Base-by-base conservation (phyloP, 371 early-diverging fungal species). In the Chytridiales sp. region DNA sequence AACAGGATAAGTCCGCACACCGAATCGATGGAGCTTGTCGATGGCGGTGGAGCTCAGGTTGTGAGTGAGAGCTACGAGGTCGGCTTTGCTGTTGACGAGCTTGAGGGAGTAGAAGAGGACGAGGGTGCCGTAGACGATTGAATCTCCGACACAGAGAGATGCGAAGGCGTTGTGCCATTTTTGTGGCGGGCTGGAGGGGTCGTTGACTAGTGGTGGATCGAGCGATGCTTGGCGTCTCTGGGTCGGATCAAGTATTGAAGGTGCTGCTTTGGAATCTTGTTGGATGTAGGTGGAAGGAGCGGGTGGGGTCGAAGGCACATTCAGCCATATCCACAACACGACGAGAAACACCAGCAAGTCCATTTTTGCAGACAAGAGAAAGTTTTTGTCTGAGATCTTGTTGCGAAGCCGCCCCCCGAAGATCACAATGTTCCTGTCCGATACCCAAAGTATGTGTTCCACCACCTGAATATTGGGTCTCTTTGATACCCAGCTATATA, bases 381-480 rank as follows among this genome's bases (percentile, higher is more conserved):
- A n/a, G n/a, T n/a, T n/a, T n/a, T n/a, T n/a, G n/a, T n/a, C n/a
- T n/a, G n/a, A n/a, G n/a, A n/a, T n/a, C n/a, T n/a, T n/a, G n/a
- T n/a, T n/a, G n/a, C n/a, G n/a, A n/a, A n/a, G n/a, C n/a, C n/a
- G n/a, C n/a, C n/a, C n/a, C n/a, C n/a, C n/a, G n/a, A n/a, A n/a
- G n/a, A n/a, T n/a, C 46, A 21, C 54, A 32, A 88, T 89, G 89
- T 91, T 89, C 89, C 77, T 91, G 57, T 81, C 90, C 48, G 91
- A 90, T 68, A 83, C 85, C 54, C 90, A 90, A 69, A 91, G 91
- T 91, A 84, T 52, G 77, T n/a, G n/a, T n/a, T n/a, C 65, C 15
- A 4, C 31, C 21, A 11, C 19, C 34, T n/a, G 11, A 13, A 9
- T 11, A 39, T 31, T 27, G 27, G 8, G 39, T 8, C 15, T 26